Evolutionary conservation across 306 rosid species (phyloP).

Genomic region (Fagus crenata): DNA sequence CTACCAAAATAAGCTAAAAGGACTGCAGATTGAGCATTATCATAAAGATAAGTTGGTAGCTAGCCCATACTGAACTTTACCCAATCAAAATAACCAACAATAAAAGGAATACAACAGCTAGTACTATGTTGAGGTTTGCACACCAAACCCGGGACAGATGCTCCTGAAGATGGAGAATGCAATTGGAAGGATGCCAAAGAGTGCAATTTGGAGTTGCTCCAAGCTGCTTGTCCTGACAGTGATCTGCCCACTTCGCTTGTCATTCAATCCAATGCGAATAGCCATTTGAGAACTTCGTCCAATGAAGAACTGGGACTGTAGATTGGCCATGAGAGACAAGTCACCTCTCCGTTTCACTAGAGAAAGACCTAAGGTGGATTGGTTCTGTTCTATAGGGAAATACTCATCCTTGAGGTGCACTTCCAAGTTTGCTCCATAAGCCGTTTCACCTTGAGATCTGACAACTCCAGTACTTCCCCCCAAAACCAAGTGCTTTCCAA

Average conservation of each 20-base stretch:
- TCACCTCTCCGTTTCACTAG: constrained; percentile 22
- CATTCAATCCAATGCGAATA: constrained; percentile 14
- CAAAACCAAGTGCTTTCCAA: constrained; percentile 22
- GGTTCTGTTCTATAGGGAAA: constrained; percentile 18
- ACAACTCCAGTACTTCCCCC: constrained; percentile 23
- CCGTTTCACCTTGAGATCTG: constrained; percentile 13
- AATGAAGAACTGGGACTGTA: constrained; percentile 24
- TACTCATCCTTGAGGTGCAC: constrained; percentile 13
- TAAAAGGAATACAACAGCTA: background rate
- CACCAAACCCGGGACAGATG: constrained; percentile 5
- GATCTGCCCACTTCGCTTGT: constrained; percentile 26
- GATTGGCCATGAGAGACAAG: constrained; percentile 11
- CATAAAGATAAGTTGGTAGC: background rate
- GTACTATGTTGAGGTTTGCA: background rate
- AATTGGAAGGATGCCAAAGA: constrained; percentile 31
- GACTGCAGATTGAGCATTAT: background rate
- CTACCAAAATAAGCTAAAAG: background rate
- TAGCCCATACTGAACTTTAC: background rate
- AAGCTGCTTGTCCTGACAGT: constrained; percentile 26
- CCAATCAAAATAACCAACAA: background rate
- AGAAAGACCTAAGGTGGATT: constrained; percentile 29
- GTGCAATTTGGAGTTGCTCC: constrained; percentile 27
- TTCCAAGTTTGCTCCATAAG: constrained; percentile 34
- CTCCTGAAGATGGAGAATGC: constrained; percentile 23
- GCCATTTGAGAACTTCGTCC: constrained; percentile 26